phyloP scores from a whole-genome alignment of 768 basidiomycete species.

The Neoboletus brunneissimus region DNA sequence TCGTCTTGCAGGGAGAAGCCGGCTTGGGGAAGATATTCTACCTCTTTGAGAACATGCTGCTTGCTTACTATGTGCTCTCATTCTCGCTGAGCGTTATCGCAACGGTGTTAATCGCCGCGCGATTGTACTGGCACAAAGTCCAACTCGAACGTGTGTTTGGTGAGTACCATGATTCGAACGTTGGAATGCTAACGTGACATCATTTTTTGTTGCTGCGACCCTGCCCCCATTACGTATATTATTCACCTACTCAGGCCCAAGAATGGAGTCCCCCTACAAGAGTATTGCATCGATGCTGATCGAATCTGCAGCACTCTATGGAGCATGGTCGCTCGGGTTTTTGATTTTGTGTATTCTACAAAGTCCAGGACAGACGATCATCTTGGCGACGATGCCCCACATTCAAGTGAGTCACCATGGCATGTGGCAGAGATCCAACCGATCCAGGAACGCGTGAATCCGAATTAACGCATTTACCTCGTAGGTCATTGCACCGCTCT shows the following conservation, averaged over 20 bases:
- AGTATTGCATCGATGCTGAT: slow-evolving; percentile 20
- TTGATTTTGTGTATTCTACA: slow-evolving; percentile 16
- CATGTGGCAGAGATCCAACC: neutral
- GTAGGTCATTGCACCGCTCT: slow-evolving; percentile 25
- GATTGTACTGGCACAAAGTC: slow-evolving; percentile 26
- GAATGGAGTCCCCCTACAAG: slow-evolving; percentile 20
- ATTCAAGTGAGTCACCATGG: slow-evolving; percentile 17
- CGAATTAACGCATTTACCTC: neutral
- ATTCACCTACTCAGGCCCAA: slow-evolving; percentile 8
- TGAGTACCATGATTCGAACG: slow-evolving; percentile 7
- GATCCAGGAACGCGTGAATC: neutral
- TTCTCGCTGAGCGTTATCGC: slow-evolving; percentile 24
- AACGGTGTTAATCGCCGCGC: slow-evolving; percentile 21
- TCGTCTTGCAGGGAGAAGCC: slow-evolving; percentile 20
- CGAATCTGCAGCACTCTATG: slow-evolving; percentile 27
- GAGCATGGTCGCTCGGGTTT: slow-evolving; percentile 23
- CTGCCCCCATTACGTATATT: neutral
- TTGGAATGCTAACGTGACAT: neutral
- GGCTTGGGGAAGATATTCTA: slow-evolving; percentile 17
- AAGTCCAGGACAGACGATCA: slow-evolving; percentile 16
- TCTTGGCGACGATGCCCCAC: slow-evolving; percentile 24
- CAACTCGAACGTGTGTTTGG: slow-evolving; percentile 25
- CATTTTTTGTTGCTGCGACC: neutral
- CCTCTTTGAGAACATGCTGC: slow-evolving; percentile 21
- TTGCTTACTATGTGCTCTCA: slow-evolving; percentile 24